Evolutionary conservation across 2,329 filamentous ascomycete genomes (phyloP), one percentile per base, ranked within the genome.

Genomic region (Penicillium expansum): DNA sequence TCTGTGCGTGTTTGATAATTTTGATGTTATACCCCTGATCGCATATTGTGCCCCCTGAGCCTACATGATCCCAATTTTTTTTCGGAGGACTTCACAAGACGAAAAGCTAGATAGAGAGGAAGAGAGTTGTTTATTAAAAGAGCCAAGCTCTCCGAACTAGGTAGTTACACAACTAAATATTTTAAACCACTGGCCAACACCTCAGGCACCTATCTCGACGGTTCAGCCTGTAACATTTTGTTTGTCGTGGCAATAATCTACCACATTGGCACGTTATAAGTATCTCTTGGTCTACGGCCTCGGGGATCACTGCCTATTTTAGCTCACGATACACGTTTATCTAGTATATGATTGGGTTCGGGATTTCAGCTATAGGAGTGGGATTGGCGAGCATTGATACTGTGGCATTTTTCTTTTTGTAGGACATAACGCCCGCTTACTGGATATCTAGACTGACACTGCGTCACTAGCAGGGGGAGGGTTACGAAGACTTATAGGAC

Each of bases 271-370:
- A 62, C 64, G 27, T 0, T 56, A 50, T 2, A 43, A 76, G n/a
- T 70, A 75, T 0, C 63, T 77, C 3, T 47, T 71, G 0, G 75
- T 81, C 0, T 83, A 77, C 60, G 67, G 74, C 0, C 73, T 85
- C 0, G 82, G 82, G 1, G 71, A 67, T 10, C 77, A 82, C 55
- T 85, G 84, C 62, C 85, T 82, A 0, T 85, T 83, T 61, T 71
- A 74, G 2, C 75, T 85, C 2, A 69, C 77, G 0, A 64, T 71
- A 50, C 83, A 83, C 1, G 74, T 79, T 55, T 61, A 67, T 1
- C 67, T 84, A 8, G 72, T 76, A 1, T 9, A 6, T 58, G 58
- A 60, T 18, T 80, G 77, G 58, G 67, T 83, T 3, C 80, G 83
- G 62, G 81, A 84, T 62, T 81, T 81, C 2, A 81, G 80, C 53